These are phyloP conservation scores for Dicorynia guianensis DNA, from an alignment of 306 rosid species.

Conservation along the genomic window DNA sequence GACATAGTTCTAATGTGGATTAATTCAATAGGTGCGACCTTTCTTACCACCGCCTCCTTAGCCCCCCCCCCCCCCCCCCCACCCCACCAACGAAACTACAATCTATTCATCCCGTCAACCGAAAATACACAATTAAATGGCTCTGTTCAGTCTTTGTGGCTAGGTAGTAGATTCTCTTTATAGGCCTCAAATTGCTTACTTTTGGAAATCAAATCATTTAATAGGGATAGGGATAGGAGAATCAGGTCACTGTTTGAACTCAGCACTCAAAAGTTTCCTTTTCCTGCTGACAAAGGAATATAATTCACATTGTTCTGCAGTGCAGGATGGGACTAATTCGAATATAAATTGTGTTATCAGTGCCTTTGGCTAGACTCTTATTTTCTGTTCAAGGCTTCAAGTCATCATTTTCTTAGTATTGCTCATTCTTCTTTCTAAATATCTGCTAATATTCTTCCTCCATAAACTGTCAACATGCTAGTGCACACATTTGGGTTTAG, in stretches of 20 bases:
- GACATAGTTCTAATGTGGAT: slow-evolving; percentile 10
- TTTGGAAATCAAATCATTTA: slow-evolving; percentile 14
- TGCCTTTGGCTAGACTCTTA: background rate
- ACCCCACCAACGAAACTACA: slow-evolving; percentile 17
- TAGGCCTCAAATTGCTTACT: background rate
- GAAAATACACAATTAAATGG: slow-evolving; percentile 2
- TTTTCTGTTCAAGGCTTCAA: slow-evolving; percentile 20
- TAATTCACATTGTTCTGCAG: slow-evolving; percentile 23
- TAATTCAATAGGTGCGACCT: background rate
- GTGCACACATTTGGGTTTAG: slow-evolving; percentile 11
- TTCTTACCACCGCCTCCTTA: background rate
- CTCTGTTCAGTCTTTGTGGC: slow-evolving; percentile 17
- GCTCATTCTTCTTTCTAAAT: background rate
- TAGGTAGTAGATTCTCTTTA: background rate
- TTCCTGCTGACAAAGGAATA: slow-evolving; percentile 16
- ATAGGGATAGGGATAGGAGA: background rate
- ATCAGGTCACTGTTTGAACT: slow-evolving; percentile 4
- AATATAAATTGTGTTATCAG: background rate
- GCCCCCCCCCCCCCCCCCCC: background rate
- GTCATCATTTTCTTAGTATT: background rate
- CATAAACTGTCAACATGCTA: background rate
- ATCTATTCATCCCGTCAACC: slow-evolving; percentile 2
- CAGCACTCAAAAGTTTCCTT: background rate
- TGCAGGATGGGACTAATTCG: slow-evolving; percentile 17
- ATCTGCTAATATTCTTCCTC: slow-evolving; percentile 26